Base-by-base conservation (phyloP, 169 alveolate genomes). In the Plasmodium sp. region DNA sequence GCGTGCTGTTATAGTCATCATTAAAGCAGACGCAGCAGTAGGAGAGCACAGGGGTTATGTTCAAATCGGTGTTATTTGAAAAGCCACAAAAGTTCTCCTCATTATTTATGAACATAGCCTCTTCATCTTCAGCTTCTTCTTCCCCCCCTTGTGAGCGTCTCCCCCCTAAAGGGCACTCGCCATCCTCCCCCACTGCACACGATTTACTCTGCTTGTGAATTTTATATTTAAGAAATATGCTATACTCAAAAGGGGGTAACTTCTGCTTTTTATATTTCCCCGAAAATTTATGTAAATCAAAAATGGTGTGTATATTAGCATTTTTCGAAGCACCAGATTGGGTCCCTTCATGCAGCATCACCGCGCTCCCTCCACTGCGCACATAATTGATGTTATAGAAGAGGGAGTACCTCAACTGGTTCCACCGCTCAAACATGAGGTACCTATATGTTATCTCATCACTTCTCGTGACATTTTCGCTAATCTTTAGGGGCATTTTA, bases 341-440 rank as follows among this genome's bases (percentile, higher is more conserved):
- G 33, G n/a, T 12, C n/a, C 67, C 27, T 3, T 48, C 74, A 41
- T 58, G 43, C 1, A 34, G 51, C 73, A 39, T 71, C 1, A 27
- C 14, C 48, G 5, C 51, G 6, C 18, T 51, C 10, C 12, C 27
- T 39, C 27, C 18, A 45, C 22, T 39, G 22, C 36, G 0, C 16
- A 22, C 67, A 54, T 45, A 62, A 43, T 22, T 62, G 0, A 90
- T 79, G 16, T 62, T 90, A 36, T 81, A 90, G 41, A 90, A 81
- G 10, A 90, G 71, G 9, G 94, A 90, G 36, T 81, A 90, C 41
- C 94, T 56, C 16, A 90, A 71, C 9, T 79, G 91, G 41, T 90
- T 90, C 94, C 94, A 90, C 10, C 94, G 14, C 33, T 90, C 94
- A 90, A 90, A 90, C 94, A 90, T 90, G 0, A 90, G 51, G 45